Evolutionary conservation across 1,284 basidiomycete genomes (phyloP), one percentile per base, ranked within the genome.

Genomic region (Leccinum cinnamomeum): DNA sequence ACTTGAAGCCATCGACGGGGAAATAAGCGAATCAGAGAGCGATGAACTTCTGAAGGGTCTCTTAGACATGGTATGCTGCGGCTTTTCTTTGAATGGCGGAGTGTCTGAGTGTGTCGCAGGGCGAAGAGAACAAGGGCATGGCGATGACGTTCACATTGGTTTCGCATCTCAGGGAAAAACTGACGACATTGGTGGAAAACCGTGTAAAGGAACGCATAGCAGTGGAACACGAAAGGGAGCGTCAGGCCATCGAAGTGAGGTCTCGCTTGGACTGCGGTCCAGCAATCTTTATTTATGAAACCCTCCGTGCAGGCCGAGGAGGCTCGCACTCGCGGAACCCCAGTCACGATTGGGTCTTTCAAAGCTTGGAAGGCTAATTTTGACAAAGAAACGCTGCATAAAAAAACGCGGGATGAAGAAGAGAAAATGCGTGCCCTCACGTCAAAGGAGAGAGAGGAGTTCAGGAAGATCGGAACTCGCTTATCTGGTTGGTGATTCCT

Each of bases 121-220:
- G 91, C 30, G 86, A 91, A 72, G 95, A 98, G 72, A 96, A 93
- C 69, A 73, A 95, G 25, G 95, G 95, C 44, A 97, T 98, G 90
- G 95, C 97, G 2, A 98, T 98, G 95, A 96, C 95, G 11, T 99
- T 98, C 73, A 94, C 96, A 0, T 82, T 99, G 6, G 91, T 95
- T 4, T 90, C 93, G 3, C 90, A 94, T 69, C 83, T 98, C 53
- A 84, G 92, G 65, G 96, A 98, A 74, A 82, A 87, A 56, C 79
- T 98, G 12, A 85, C 88, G 3, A 72, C 75, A 14, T 77, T 96
- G 35, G 83, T 93, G 51, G 82, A 82, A 53, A 74, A 79, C 53
- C 84, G 92, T 64, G 79, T 81, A 35, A 85, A 87, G 62, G 82
- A 76, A 58, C 82, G 81, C 64, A 79, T 81, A 62, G 82, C 84